Base-by-base conservation (phyloP, 768 basidiomycete species). In the Pleurotus salmoneostramineus region DNA sequence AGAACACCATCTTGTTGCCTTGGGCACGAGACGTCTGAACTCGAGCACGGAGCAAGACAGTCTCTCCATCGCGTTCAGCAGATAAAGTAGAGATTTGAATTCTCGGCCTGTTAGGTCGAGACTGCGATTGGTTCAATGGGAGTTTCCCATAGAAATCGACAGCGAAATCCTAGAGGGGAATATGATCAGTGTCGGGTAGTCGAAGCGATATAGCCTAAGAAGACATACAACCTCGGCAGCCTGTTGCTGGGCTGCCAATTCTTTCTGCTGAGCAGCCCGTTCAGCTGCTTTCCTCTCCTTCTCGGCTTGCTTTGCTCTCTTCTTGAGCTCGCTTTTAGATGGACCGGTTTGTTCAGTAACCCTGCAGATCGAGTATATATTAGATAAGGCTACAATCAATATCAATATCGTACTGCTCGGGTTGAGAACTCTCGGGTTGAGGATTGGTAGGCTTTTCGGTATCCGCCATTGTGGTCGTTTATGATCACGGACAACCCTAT, bases 1-100 rank as follows among this genome's bases (percentile, higher is more conserved):
- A 74, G 74, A 99, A 99, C 52, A 91, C 91, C 85, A 98, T 94
- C 77, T 94, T 99, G 74, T 84, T 91, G 63, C 92, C 94, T 71
- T 97, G 93, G 0, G 91, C 89, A 56, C 97, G 88, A 31, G 90
- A 88, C 12, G 90, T 95, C 69, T 96, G 93, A 45, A 99, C 80
- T 56, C 97, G 85, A 10, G 94, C 95, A 62, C 96, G 90, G 60
- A 98, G 76, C 58, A 92, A 74, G 51, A 98, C 89, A 5, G 77
- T 82, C 67, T 95, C 77, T 5, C 87, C 93, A 60, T 87, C 83
- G 63, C 84, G 76, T 37, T 82, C 74, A 45, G 47, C 46, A 11
- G 80, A 83, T 51, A 98, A 73, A 14, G 83, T 73, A 15, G 77
- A 70, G 62, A 99, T 87, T 64, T 87, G 78, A 44, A 80, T 78